Evolutionary conservation across 1,139 yeast species (phyloP), one percentile per base, ranked within the genome.

Genomic region (Blastobotrys persicus): DNA sequence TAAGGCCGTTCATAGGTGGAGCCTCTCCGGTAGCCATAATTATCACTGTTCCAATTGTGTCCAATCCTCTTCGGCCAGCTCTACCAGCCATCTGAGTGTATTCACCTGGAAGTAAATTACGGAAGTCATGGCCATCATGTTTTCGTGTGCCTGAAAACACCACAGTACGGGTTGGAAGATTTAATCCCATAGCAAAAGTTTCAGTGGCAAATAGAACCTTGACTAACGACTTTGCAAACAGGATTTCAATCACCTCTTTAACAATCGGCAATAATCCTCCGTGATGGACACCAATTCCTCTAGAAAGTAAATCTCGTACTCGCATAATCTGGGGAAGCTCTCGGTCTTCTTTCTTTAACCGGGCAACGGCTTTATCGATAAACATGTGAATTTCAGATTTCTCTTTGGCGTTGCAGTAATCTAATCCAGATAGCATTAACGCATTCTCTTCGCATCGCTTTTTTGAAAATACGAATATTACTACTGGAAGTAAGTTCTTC

Each of bases 1-100:
- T 86, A 61, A 92, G 80, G 31, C 78, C 78, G 1, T 74, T 65
- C 4, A 62, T 56, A 6, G 80, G 78, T 2, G 78, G 74, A 19
- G 85, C 70, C 0, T 95, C 89, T 26, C 83, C 83, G 45, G 80
- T 81, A 1, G 94, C 78, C 95, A 92, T 88, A 20, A 91, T 82
- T 52, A 94, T 89, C n/a, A 94, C 98, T 0, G 96, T 91, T 61
- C 98, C 98, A 1, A 88, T 88, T 26, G 82, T 74, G 73, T 92
- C 98, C 56, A 92, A 73, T 42, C 98, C 98, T 76, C 98, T 83
- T 71, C 98, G 83, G 57, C 98, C 98, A 1, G 98, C 98, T 69
- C 98, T 80, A 47, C 98, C 98, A 0, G 98, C 91, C 98, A 94
- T 92, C 70, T 92, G 98, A 1, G 97, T 94, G 66, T 91, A 92